Percentiles rank a stretch among this genome's conserved stretches.
phyloP scores from a whole-genome alignment of 257 asterid genomes.

The Scutellaria minor region DNA sequence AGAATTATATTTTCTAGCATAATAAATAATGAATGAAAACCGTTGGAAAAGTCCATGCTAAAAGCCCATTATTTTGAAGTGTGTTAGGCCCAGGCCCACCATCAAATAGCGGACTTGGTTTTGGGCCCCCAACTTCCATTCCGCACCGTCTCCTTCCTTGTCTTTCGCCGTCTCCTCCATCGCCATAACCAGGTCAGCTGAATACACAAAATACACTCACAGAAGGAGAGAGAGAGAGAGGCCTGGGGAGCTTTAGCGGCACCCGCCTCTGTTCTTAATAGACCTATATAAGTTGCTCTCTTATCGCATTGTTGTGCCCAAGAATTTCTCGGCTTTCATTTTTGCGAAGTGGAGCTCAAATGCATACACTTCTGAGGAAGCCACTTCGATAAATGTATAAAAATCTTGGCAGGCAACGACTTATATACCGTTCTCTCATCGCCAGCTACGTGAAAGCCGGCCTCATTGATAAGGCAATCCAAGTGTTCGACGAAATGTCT shows the following conservation, averaged over 20 bases:
- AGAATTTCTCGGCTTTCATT: conserved; percentile 30
- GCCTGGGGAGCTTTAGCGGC: conserved; percentile 24
- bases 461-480: conserved; percentile 66
- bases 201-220: conserved; percentile 12
- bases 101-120: conserved; percentile 34
- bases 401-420: conserved; percentile 78
- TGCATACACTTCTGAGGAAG: conserved; percentile 58
- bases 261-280: conserved; percentile 2
- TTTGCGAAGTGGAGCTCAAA: conserved; percentile 46
- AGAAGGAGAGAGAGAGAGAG: background rate
- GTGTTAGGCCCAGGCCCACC: too few relatives aligned
- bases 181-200: conserved; percentile 38
- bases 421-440: conserved; percentile 75
- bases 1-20: too few relatives aligned
- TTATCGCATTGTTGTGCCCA: conserved; percentile 23
- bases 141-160: conserved; percentile 20
- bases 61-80: too few relatives aligned
- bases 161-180: conserved; percentile 44
- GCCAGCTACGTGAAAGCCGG: conserved; percentile 71
- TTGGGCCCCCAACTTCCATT: conserved; percentile 41
- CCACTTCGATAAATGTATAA: conserved; percentile 73
- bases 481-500: conserved; percentile 91
- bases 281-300: background rate
- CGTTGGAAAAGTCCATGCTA: too few relatives aligned
- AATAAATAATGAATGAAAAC: too few relatives aligned